Evolutionary conservation across 2,329 filamentous ascomycete genomes (phyloP).

Genomic region (Cladophialophora carrionii): DNA sequence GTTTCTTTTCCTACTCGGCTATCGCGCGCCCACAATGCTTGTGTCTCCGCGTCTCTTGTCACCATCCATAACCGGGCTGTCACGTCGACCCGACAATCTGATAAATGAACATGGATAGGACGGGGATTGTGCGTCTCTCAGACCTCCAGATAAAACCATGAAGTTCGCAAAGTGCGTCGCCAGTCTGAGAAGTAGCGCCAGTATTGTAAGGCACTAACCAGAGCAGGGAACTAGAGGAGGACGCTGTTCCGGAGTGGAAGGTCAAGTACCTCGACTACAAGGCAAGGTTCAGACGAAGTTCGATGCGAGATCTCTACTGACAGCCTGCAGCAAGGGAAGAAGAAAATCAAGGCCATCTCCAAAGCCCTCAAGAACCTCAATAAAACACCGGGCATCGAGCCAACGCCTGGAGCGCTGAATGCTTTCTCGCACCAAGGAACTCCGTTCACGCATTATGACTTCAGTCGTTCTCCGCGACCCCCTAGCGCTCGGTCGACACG

Average conservation of each 20-base stretch:
- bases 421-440: constrained; percentile 24
- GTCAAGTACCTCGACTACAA: constrained; percentile 96
- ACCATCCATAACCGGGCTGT: not conserved
- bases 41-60: not conserved
- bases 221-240: constrained; percentile 74
- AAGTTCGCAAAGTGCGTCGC: constrained; percentile 63
- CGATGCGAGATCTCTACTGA: constrained; percentile 21
- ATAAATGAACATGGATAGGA: constrained; percentile 13
- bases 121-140: not conserved
- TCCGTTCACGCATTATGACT: constrained; percentile 39
- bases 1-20: constrained; percentile 8
- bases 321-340: constrained; percentile 69
- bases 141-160: constrained; percentile 46
- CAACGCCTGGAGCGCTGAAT: constrained; percentile 23
- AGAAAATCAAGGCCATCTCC: constrained; percentile 81
- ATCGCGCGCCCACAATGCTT: constrained; percentile 12
- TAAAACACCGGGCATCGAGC: constrained; percentile 50
- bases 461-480: constrained; percentile 25
- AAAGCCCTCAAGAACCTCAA: constrained; percentile 68
- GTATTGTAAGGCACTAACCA: constrained; percentile 35
- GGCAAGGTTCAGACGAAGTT: constrained; percentile 43
- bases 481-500: constrained; percentile 15
- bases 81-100: not conserved
- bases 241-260: constrained; percentile 92
- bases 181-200: constrained; percentile 29